Base-by-base conservation (phyloP, 1,139 yeast genomes). In the Pichia sp. region DNA sequence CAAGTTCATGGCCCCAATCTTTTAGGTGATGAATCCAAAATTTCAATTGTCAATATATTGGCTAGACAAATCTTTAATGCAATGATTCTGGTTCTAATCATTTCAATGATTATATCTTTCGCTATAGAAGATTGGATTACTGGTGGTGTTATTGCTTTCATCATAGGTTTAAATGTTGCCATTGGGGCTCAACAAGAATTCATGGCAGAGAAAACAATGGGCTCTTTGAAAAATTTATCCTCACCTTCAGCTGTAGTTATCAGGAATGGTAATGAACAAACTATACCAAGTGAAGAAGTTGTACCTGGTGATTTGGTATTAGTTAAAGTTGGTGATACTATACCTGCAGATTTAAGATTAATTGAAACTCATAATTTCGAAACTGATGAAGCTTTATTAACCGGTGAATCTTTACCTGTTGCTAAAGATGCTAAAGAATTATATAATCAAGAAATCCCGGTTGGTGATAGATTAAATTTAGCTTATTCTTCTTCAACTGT, bases 401-500 rank as follows among this genome's bases (percentile, higher is more conserved):
- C 91, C 3, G 94, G 93, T 45, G 94, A 84, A 60, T 81, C 91
- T 1, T 64, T 83, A 41, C 91, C 94, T 0, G 77, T 83, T n/a
- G 62, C 69, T 24, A 84, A 84, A 58, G 68, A 71, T 44, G 71
- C 68, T 31, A 54, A 60, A 0, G 61, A 59, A 7, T 59, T 69
- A 14, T 77, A 73, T 53, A 32, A 34, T 18, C 56, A 67, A 39
- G 68, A 66, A 34, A 62, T 77, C 20, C 83, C 89, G 2, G 84
- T 83, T 21, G 93, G 91, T 39, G 93, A 84, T 55, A 68, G 93
- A 41, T 62, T 77, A 45, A 84, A 84, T 58, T 72, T 84, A 78
- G 86, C 79, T 2, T 84, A 67, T 54, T 71, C 83, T 24, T 81
- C 91, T 2, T 75, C 86, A 1, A 66, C 79, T 15, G 89, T 82